Conservation (phyloP, 352 stramenopile species). For the Globisporangium spinosum region DNA sequence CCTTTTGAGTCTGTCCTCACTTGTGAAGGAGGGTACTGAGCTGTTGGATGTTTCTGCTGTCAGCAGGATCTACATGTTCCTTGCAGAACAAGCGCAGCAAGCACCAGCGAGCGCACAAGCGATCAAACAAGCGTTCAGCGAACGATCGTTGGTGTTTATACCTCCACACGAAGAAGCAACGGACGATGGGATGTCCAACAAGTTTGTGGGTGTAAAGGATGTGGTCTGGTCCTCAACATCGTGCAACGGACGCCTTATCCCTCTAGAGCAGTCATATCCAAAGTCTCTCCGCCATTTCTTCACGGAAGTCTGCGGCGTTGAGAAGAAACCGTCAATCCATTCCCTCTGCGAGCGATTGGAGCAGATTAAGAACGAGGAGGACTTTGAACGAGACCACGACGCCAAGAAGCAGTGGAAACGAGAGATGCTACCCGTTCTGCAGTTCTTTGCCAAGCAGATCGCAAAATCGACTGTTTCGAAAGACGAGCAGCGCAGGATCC, state of each 20-base stretch:
- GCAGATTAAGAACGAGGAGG: neutral
- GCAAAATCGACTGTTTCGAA: slow-evolving; percentile 41
- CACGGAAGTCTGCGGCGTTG: slow-evolving; percentile 53
- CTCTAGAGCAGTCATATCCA: slow-evolving; percentile 53
- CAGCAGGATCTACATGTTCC: slow-evolving; percentile 34
- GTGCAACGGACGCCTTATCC: slow-evolving; percentile 27
- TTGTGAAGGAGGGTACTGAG: slow-evolving; percentile 9
- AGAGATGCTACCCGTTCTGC: slow-evolving; percentile 39
- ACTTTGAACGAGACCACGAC: neutral
- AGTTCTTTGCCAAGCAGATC: slow-evolving; percentile 36
- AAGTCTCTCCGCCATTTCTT: slow-evolving; percentile 58
- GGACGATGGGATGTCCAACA: neutral
- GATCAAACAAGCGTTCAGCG: slow-evolving; percentile 27
- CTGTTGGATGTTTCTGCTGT: slow-evolving; percentile 25
- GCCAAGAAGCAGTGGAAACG: slow-evolving; percentile 32
- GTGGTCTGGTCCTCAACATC: slow-evolving; percentile 43
- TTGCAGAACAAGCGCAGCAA: slow-evolving; percentile 29
- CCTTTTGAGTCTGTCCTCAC: slow-evolving; percentile 28
- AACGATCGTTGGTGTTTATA: slow-evolving; percentile 29
- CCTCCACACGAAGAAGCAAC: neutral
- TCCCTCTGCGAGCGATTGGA: slow-evolving; percentile 42
- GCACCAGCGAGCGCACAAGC: slow-evolving; percentile 1
- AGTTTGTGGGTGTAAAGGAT: slow-evolving; percentile 27
- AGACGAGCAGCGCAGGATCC: slow-evolving; percentile 35
- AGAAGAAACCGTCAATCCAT: slow-evolving; percentile 50